Evolutionary conservation across 176 grass and related monocot genomes (phyloP).

Genomic region (Ampelocalamus luodianensis): DNA sequence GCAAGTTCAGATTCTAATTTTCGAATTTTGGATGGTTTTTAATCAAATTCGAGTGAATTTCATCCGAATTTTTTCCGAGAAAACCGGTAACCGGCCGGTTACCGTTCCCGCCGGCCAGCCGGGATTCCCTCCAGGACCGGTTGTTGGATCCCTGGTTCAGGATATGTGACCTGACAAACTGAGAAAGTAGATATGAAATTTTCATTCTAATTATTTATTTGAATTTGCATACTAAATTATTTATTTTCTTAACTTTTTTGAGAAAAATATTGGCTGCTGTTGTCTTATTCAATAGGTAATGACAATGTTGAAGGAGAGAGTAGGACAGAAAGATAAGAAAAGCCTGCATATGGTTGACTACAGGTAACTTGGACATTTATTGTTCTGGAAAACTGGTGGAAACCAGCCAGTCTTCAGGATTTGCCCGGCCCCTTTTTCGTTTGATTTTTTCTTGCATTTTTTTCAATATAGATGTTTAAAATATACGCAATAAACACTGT

Average conservation of each 20-base stretch:
- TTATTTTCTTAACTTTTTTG: constrained; percentile 24
- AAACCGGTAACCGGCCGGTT: no score
- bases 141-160: no score
- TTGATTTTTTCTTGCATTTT: not conserved
- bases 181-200: constrained; percentile 11
- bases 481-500: constrained; percentile 8
- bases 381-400: constrained; percentile 11
- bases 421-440: not conserved
- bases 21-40: no score
- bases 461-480: constrained; percentile 33
- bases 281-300: constrained; percentile 60
- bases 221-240: constrained; percentile 24
- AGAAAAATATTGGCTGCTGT: not conserved
- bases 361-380: constrained; percentile 60
- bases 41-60: no score
- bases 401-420: not conserved
- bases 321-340: constrained; percentile 91
- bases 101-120: no score
- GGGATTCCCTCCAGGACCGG: no score
- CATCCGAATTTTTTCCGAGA: no score
- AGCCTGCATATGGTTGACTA: constrained; percentile 74
- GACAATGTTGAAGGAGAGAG: constrained; percentile 86
- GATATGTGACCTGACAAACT: constrained; percentile 14
- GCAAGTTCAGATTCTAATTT: no score
- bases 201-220: not conserved